Conservation (phyloP, 306 rosid genomes). For the Cucurbita maxima region DNA sequence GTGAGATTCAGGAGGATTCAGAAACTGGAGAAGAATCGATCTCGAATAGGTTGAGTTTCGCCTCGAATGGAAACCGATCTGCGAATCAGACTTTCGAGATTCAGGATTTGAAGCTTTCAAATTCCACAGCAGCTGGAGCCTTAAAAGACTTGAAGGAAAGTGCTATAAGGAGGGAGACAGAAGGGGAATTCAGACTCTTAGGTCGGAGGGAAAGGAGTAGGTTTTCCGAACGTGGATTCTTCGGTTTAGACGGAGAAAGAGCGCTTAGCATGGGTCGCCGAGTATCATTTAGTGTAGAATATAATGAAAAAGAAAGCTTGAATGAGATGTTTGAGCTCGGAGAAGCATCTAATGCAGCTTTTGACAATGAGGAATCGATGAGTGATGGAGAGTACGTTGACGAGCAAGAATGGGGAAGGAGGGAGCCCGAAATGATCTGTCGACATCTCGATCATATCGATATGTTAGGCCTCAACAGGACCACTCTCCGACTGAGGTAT, state of each 20-base stretch:
- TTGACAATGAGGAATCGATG: conserved; percentile 50
- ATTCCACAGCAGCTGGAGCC: conserved; percentile 43
- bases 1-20: conserved; percentile 54
- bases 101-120: conserved; percentile 24
- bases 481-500: conserved; percentile 65
- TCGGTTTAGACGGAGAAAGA: conserved; percentile 53
- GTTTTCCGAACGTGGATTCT: conserved; percentile 48
- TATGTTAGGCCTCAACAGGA: conserved; percentile 86
- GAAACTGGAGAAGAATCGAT: conserved; percentile 21
- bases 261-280: conserved; percentile 41
- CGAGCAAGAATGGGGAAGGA: conserved; percentile 38
- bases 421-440: conserved; percentile 67
- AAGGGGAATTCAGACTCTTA: conserved; percentile 77
- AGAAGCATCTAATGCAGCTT: conserved; percentile 39
- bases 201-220: conserved; percentile 72
- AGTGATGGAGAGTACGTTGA: conserved; percentile 78
- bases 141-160: conserved; percentile 54
- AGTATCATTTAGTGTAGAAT: conserved; percentile 63
- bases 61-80: conserved; percentile 19
- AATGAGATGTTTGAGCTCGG: conserved; percentile 43
- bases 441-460: conserved; percentile 64
- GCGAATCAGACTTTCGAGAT: conserved; percentile 12
- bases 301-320: conserved; percentile 31
- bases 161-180: conserved; percentile 95
- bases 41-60: conserved; percentile 3